These are phyloP conservation scores for Podochytrium sp. DNA, from an alignment of 192 early-diverging fungal genomes.

Conservation along the genomic window DNA sequence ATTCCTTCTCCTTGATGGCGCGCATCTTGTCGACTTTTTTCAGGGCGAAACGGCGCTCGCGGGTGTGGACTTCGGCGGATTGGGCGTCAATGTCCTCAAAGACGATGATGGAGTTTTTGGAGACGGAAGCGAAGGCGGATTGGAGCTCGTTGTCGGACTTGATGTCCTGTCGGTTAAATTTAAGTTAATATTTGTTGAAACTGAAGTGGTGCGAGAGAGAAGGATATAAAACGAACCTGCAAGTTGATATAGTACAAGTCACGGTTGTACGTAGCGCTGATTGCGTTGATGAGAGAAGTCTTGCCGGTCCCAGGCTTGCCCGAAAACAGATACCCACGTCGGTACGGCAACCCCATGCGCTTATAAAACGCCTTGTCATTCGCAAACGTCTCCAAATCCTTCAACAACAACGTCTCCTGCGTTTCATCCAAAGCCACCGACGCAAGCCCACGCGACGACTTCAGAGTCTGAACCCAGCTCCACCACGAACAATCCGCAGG, in stretches of 20 bases:
- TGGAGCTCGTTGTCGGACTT: slow-evolving; percentile 44
- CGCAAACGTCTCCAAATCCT: slow-evolving; percentile 57
- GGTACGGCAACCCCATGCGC: slow-evolving; percentile 66
- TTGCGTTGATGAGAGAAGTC: slow-evolving; percentile 50
- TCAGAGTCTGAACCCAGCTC: slow-evolving; percentile 33
- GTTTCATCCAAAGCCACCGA: slow-evolving; percentile 58
- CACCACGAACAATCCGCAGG: slow-evolving; percentile 34
- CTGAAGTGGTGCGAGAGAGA: slow-evolving; percentile 34
- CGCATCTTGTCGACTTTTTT: slow-evolving; percentile 29
- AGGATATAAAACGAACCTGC: slow-evolving; percentile 19
- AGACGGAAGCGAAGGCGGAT: slow-evolving; percentile 47
- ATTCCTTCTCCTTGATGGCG: slow-evolving; percentile 29
- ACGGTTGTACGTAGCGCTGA: slow-evolving; percentile 44
- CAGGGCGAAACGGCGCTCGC: slow-evolving; percentile 37
- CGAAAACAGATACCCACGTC: slow-evolving; percentile 54
- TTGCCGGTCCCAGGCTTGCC: slow-evolving; percentile 54
- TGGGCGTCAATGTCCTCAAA: slow-evolving; percentile 66
- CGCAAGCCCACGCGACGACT: slow-evolving; percentile 45
- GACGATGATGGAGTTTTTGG: slow-evolving; percentile 53
- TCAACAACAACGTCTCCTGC: slow-evolving; percentile 50
- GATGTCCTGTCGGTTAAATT: too few relatives aligned
- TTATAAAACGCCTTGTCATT: slow-evolving; percentile 61
- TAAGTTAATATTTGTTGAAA: slow-evolving; percentile 39
- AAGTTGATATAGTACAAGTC: slow-evolving; percentile 55
- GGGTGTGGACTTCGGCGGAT: slow-evolving; percentile 48